Evolutionary conservation across 2,329 filamentous ascomycete genomes (phyloP).

Genomic region (Endoconidiophora laricicola): DNA sequence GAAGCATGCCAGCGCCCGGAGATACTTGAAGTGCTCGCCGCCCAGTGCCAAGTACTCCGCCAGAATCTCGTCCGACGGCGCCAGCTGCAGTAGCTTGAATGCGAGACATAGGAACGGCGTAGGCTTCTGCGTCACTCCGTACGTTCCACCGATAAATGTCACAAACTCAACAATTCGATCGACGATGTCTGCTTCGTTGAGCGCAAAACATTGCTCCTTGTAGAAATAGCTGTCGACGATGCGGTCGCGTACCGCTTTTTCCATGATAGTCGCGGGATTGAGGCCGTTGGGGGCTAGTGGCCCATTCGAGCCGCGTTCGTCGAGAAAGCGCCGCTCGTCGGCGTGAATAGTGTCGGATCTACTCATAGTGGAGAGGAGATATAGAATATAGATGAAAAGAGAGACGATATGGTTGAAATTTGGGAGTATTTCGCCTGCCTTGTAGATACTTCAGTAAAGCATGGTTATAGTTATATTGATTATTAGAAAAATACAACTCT

Average conservation of each 20-base stretch:
- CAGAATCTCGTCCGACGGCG: conserved; percentile 62
- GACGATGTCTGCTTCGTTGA: conserved; percentile 71
- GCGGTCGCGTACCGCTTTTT: conserved; percentile 87
- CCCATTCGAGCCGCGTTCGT: conserved; percentile 71
- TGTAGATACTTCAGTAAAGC: too few species aligned
- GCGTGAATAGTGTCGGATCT: conserved; percentile 44
- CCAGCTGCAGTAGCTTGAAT: conserved; percentile 85
- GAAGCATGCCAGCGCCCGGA: conserved; percentile 77
- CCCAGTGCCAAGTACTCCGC: conserved; percentile 63
- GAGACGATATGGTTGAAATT: not conserved
- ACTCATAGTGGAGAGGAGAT: conserved; percentile 5
- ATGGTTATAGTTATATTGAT: too few species aligned
- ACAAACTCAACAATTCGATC: conserved; percentile 78
- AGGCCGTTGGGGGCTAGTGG: conserved; percentile 68
- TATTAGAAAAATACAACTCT: too few species aligned
- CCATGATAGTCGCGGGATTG: conserved; percentile 89
- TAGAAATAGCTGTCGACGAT: conserved; percentile 94
- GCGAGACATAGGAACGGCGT: conserved; percentile 86
- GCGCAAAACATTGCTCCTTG: conserved; percentile 95
- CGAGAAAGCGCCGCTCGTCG: conserved; percentile 68
- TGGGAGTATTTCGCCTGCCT: not conserved
- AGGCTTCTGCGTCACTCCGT: conserved; percentile 68
- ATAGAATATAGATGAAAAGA: not conserved
- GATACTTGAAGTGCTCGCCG: conserved; percentile 66
- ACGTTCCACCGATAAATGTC: conserved; percentile 72